phyloP scores from a whole-genome alignment of 1,284 basidiomycete genomes.

The Cutaneotrichosporon cavernicola region DNA sequence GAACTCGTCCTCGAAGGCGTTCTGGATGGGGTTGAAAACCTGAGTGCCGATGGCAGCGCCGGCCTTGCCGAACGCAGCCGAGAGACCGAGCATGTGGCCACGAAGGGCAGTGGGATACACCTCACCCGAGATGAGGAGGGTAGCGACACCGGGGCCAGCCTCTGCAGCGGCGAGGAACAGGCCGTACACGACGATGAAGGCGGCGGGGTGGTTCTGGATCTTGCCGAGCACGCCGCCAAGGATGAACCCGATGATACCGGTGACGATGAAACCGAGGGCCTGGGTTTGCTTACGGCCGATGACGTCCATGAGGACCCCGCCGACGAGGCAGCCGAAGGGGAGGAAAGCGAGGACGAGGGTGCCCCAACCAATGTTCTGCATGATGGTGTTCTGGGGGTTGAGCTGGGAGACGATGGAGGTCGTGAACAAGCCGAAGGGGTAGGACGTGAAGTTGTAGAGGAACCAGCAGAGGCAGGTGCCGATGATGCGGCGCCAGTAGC shows the following conservation, averaged over 20 bases:
- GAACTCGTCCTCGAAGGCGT: slow-evolving; percentile 26
- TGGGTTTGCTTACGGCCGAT: slow-evolving; percentile 61
- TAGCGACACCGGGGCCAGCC: slow-evolving; percentile 53
- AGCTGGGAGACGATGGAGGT: slow-evolving; percentile 62
- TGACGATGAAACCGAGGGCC: slow-evolving; percentile 25
- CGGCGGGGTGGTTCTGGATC: slow-evolving; percentile 23
- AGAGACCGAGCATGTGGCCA: slow-evolving; percentile 66
- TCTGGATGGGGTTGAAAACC: slow-evolving; percentile 31
- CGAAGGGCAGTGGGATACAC: slow-evolving; percentile 66
- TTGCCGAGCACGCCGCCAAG: slow-evolving; percentile 25
- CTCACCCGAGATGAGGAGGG: slow-evolving; percentile 41
- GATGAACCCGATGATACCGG: slow-evolving; percentile 26
- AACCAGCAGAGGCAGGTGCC: slow-evolving; percentile 59
- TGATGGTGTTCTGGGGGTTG: slow-evolving; percentile 52
- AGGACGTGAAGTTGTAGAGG: slow-evolving; percentile 63
- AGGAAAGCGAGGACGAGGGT: slow-evolving; percentile 38
- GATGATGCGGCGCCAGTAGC: slow-evolving; percentile 67
- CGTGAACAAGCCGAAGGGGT: slow-evolving; percentile 62
- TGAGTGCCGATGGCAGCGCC: slow-evolving; percentile 58
- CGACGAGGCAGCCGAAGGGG: slow-evolving; percentile 66
- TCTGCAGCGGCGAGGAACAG: slow-evolving; percentile 27
- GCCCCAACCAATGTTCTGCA: slow-evolving; percentile 50
- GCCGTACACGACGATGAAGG: slow-evolving; percentile 28
- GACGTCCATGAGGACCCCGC: slow-evolving; percentile 70
- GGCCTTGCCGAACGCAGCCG: slow-evolving; percentile 66